A percentile compares a stretch with the other conserved stretches of the same genome.
Conservation (phyloP, 1,284 basidiomycete genomes). For the Sporisorium reilianum region DNA sequence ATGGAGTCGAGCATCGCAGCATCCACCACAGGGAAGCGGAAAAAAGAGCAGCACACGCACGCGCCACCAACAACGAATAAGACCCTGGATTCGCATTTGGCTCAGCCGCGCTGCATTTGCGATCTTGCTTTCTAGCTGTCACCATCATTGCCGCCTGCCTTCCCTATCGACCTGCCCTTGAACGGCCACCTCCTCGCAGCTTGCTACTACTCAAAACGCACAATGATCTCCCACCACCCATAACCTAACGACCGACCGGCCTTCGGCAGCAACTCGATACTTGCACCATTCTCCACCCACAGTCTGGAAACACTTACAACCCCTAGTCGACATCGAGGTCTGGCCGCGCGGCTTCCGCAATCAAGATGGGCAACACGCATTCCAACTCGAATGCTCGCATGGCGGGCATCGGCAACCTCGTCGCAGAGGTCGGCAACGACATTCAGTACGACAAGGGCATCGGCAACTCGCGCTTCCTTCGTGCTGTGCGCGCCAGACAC, state of each 20-base stretch:
- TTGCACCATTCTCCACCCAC: not conserved
- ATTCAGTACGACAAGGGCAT: conserved; percentile 72
- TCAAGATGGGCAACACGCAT: conserved; percentile 55
- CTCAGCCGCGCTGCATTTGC: conserved; percentile 3
- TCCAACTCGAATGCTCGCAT: conserved; percentile 47
- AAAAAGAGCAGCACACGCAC: conserved; percentile 20
- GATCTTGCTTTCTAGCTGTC: not conserved
- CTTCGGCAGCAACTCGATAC: conserved; percentile 1
- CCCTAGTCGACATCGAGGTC: too few species aligned
- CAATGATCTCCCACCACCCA: not conserved
- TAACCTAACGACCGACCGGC: not conserved
- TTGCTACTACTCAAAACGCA: not conserved
- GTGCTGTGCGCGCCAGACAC: conserved; percentile 85
- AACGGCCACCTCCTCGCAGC: conserved; percentile 2
- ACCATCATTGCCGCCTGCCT: conserved; percentile 1
- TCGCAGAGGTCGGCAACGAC: conserved; percentile 61
- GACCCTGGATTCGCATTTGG: conserved; percentile 27
- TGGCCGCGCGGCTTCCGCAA: too few species aligned
- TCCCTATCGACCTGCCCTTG: not conserved
- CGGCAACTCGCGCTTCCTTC: conserved; percentile 92
- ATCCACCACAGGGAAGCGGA: conserved; percentile 10
- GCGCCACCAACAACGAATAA: conserved; percentile 7
- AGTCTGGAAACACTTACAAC: too few species aligned
- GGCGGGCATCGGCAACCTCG: conserved; percentile 58
- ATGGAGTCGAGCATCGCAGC: not conserved